Conservation (phyloP, 441 rosid species). For the Mallotus japonicus region DNA sequence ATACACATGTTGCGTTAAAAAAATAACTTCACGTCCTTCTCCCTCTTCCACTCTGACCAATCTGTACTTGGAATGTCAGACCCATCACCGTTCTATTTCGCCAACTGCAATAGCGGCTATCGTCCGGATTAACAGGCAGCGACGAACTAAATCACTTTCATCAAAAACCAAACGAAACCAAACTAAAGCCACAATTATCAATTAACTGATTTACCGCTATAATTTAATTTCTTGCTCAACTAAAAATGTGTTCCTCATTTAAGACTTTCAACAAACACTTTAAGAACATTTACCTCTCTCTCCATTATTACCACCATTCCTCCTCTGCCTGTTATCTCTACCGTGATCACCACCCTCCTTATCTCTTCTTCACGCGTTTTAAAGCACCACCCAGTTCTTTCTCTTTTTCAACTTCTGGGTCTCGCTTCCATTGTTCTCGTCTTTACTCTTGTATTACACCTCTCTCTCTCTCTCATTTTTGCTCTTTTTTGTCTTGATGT, state of each 20-base stretch:
- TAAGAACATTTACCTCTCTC: not conserved
- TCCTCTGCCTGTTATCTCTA: not conserved
- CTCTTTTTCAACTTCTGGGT: not conserved
- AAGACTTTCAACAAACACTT: constrained; percentile 21
- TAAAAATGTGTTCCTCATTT: constrained; percentile 25
- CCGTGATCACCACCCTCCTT: not conserved
- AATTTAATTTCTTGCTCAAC: not conserved
- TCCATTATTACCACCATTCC: not conserved
- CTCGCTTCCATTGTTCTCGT: not conserved
- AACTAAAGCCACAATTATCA: not conserved
- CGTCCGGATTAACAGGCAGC: too few relatives aligned
- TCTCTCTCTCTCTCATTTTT: too few relatives aligned
- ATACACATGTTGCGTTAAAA: too few relatives aligned
- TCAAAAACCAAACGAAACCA: too few relatives aligned
- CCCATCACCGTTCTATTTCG: too few relatives aligned
- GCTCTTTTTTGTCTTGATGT: not conserved
- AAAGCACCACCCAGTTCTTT: not conserved
- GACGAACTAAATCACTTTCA: too few relatives aligned
- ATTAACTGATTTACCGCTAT: too few relatives aligned
- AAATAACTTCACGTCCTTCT: too few relatives aligned
- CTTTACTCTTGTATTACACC: constrained; percentile 2
- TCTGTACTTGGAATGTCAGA: too few relatives aligned
- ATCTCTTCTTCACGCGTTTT: not conserved
- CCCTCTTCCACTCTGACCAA: too few relatives aligned
- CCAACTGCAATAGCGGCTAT: not conserved